These are phyloP conservation scores for Mortierella sp. DNA, from an alignment of 371 early-diverging fungal genomes.

Conservation along the genomic window DNA sequence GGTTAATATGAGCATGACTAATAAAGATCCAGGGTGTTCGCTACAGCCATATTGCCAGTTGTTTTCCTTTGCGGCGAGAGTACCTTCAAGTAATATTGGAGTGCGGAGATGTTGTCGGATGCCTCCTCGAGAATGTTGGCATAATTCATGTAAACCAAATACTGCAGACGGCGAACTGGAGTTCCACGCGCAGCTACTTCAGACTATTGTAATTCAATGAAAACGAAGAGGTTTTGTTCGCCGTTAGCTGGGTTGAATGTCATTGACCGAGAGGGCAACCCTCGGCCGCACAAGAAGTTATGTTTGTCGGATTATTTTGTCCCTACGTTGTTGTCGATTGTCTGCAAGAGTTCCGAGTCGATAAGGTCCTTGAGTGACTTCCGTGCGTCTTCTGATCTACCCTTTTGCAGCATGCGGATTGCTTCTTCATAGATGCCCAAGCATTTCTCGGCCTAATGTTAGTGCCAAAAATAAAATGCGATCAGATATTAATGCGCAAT, in stretches of 20 bases:
- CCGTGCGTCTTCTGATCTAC: slow-evolving; percentile 60
- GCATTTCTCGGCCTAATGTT: slow-evolving; percentile 64
- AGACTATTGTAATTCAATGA: slow-evolving; percentile 15
- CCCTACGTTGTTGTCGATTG: slow-evolving; percentile 52
- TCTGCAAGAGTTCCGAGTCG: slow-evolving; percentile 62
- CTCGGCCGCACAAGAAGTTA: slow-evolving; percentile 4
- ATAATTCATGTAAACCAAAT: slow-evolving; percentile 75
- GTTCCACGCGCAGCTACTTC: slow-evolving; percentile 52
- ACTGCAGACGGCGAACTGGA: slow-evolving; percentile 62
- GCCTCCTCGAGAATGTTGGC: slow-evolving; percentile 67
- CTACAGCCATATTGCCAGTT: neutral
- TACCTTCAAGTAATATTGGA: slow-evolving; percentile 70
- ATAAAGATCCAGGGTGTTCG: neutral
- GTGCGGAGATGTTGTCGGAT: slow-evolving; percentile 54
- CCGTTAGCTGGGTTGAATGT: neutral
- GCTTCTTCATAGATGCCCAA: slow-evolving; percentile 66
- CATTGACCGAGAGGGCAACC: neutral
- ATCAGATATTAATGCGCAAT: neutral
- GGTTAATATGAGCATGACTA: too few species aligned
- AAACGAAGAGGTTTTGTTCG: neutral
- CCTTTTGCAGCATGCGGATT: slow-evolving; percentile 65
- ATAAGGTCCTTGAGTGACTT: slow-evolving; percentile 62
- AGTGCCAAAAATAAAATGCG: neutral
- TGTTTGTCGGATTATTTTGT: neutral
- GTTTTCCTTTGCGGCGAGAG: neutral